phyloP scores from a whole-genome alignment of 768 basidiomycete species.

The Epithele typhae region DNA sequence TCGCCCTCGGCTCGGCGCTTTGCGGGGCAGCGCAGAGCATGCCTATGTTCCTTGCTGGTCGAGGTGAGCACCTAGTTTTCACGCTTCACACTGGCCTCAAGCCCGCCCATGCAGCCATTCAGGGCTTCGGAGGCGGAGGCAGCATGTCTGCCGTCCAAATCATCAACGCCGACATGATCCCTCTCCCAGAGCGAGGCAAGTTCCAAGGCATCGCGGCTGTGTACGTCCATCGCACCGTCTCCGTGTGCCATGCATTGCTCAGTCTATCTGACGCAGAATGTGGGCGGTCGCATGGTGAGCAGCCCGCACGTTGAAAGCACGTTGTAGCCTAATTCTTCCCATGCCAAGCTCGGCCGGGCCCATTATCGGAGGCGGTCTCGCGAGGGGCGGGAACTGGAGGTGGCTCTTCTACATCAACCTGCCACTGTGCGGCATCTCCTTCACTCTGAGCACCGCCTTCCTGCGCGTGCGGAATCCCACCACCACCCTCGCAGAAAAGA shows the following conservation, averaged over 20 bases:
- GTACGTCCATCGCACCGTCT: not conserved
- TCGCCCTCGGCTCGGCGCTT: constrained; percentile 36
- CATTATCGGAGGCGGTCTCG: constrained; percentile 23
- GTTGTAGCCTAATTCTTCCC: no score
- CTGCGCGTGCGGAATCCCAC: constrained; percentile 19
- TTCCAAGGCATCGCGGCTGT: constrained; percentile 9
- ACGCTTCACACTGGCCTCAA: not conserved
- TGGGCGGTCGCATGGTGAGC: constrained; percentile 5
- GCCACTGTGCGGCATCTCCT: constrained; percentile 10
- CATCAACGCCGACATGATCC: constrained; percentile 21
- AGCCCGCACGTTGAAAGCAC: not conserved
- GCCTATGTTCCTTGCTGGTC: constrained; percentile 36
- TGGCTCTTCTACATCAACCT: constrained; percentile 12
- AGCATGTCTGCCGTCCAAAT: constrained; percentile 17
- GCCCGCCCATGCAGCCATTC: constrained; percentile 11
- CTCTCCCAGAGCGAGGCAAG: constrained; percentile 30
- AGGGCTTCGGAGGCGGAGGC: constrained; percentile 22
- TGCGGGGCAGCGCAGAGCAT: constrained; percentile 36
- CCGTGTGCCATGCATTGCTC: not conserved
- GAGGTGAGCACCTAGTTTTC: constrained; percentile 14
- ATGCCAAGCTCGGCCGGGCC: constrained; percentile 25
- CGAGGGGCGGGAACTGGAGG: not conserved
- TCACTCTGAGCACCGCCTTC: not conserved
- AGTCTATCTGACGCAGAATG: not conserved
- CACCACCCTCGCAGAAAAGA: constrained; percentile 22